phyloP scores from a whole-genome alignment of 306 rosid genomes.

The Quercus dentata region DNA sequence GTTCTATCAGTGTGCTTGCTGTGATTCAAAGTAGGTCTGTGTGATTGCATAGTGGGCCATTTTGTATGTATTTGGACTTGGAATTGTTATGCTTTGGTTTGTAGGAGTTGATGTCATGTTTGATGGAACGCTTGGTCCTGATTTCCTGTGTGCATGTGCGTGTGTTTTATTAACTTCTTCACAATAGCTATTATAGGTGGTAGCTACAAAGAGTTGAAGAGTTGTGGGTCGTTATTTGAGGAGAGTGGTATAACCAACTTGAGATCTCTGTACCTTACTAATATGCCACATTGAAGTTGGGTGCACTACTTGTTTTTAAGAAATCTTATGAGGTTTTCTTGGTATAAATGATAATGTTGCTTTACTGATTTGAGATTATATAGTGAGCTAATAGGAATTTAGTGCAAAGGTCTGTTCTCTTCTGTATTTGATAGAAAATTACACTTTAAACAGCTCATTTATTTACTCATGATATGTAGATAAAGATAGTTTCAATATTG shows the following conservation, averaged over 20 bases:
- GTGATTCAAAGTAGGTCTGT: slow-evolving; percentile 5
- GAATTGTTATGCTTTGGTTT: neutral
- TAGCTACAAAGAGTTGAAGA: neutral
- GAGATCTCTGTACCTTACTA: neutral
- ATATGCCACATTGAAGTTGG: neutral
- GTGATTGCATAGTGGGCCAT: neutral
- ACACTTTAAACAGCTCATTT: neutral
- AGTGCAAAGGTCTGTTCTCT: neutral
- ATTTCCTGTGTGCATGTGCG: neutral
- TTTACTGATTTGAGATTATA: neutral
- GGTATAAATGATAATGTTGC: neutral
- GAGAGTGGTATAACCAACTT: neutral
- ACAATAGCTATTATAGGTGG: neutral
- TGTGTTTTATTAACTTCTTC: neutral
- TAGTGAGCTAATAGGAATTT: neutral
- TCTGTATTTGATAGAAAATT: neutral
- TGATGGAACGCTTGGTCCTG: neutral
- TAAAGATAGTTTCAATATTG: neutral
- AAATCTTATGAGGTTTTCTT: neutral
- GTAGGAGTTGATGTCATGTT: neutral
- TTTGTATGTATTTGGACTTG: neutral
- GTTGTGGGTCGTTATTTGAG: neutral
- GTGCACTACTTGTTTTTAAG: neutral
- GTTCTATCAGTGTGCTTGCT: neutral
- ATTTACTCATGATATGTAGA: neutral